Conservation (phyloP, 2,329 filamentous ascomycete genomes). For the Hymenotorrendiella dingleyae region DNA sequence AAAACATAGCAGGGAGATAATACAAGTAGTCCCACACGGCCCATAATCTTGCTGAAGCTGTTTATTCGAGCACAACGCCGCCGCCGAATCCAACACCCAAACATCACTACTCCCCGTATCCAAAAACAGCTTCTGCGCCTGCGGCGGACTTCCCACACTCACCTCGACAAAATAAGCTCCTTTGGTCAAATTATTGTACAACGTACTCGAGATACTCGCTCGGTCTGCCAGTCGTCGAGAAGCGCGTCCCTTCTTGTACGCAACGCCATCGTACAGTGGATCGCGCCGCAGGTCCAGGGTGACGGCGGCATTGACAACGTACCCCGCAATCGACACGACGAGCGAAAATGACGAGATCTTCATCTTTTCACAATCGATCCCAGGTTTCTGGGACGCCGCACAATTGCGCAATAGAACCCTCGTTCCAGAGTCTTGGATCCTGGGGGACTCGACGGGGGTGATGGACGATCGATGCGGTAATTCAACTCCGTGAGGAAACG, state of each 20-base stretch:
- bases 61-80: slow-evolving; percentile 16
- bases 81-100: slow-evolving; percentile 42
- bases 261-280: background rate
- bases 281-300: slow-evolving; percentile 1
- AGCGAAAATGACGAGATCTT: background rate
- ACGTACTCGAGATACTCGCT: slow-evolving; percentile 10
- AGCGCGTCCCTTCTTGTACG: background rate
- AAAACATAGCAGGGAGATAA: slow-evolving; percentile 31
- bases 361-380: slow-evolving; percentile 3
- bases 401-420: too few relatives aligned
- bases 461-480: too few relatives aligned
- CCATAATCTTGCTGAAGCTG: slow-evolving; percentile 12
- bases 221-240: slow-evolving; percentile 7
- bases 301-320: background rate
- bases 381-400: too few relatives aligned
- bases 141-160: slow-evolving; percentile 50
- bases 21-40: slow-evolving; percentile 35
- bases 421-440: too few relatives aligned
- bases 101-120: slow-evolving; percentile 60
- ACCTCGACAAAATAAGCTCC: slow-evolving; percentile 44
- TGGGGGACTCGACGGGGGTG: too few relatives aligned
- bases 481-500: too few relatives aligned
- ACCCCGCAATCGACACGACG: background rate
- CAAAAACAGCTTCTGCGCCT: slow-evolving; percentile 47
- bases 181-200: slow-evolving; percentile 47